Evolutionary conservation across 2,329 filamentous ascomycete species (phyloP).

Genomic region (Sporothrix brasiliensis): DNA sequence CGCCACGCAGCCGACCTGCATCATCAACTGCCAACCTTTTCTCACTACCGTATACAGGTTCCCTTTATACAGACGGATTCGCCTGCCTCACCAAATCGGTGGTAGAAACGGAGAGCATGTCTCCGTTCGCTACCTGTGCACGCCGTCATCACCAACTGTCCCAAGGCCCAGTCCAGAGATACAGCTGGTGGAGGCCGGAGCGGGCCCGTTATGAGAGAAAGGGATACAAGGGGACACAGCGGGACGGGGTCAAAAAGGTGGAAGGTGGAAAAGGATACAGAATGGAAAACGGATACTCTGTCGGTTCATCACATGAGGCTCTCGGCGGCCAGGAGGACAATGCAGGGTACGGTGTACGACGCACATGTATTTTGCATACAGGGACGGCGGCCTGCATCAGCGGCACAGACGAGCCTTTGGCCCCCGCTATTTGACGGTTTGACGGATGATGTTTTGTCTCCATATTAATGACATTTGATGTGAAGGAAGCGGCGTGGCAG

Average conservation of each 20-base stretch:
- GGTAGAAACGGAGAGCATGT: background rate
- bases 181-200: background rate
- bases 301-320: background rate
- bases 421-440: background rate
- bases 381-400: background rate
- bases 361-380: background rate
- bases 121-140: background rate
- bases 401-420: background rate
- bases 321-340: background rate
- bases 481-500: background rate
- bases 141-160: background rate
- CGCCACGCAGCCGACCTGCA: no score
- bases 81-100: background rate
- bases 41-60: background rate
- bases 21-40: background rate
- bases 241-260: no score
- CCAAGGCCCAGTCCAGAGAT: background rate
- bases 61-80: background rate
- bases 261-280: no score
- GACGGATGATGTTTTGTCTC: no score
- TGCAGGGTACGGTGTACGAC: background rate
- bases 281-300: background rate
- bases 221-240: background rate
- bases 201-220: background rate
- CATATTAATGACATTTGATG: background rate